phyloP scores from a whole-genome alignment of 176 grass and related monocot species.

The Aegilops sharonensis region DNA sequence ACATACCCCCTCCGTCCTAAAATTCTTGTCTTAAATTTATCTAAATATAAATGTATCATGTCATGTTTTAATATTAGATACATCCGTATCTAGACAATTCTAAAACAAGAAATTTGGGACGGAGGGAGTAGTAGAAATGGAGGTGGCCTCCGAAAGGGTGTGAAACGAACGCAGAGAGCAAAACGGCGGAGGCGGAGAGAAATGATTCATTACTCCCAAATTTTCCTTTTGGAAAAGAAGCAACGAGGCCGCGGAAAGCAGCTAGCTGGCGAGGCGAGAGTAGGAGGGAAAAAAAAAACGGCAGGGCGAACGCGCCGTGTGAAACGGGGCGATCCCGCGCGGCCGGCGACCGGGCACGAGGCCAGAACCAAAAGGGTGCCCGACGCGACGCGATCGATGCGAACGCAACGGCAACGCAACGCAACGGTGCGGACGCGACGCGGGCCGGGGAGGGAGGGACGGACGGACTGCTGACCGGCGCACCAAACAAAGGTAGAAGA shows the following conservation, averaged over 20 bases:
- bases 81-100: too few relatives aligned
- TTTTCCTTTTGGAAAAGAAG: neutral
- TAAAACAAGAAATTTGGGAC: too few relatives aligned
- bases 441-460: neutral
- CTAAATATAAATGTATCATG: too few relatives aligned
- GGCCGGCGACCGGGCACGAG: neutral
- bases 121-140: neutral
- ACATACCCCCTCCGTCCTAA: too few relatives aligned
- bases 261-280: neutral
- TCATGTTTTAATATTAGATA: too few relatives aligned
- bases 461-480: neutral
- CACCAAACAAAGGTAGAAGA: slow-evolving; percentile 11
- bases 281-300: neutral
- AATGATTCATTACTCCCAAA: too few relatives aligned
- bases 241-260: neutral
- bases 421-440: neutral
- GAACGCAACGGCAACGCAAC: neutral
- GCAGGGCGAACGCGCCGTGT: neutral
- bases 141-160: neutral
- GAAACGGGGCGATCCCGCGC: neutral
- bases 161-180: neutral
- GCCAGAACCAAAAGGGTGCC: neutral
- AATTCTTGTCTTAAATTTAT: too few relatives aligned
- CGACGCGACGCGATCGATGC: neutral
- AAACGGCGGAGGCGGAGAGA: neutral